A percentile compares a stretch with the other conserved stretches of the same genome.
phyloP scores from a whole-genome alignment of 345 rosid genomes.

The Isatis tinctoria region DNA sequence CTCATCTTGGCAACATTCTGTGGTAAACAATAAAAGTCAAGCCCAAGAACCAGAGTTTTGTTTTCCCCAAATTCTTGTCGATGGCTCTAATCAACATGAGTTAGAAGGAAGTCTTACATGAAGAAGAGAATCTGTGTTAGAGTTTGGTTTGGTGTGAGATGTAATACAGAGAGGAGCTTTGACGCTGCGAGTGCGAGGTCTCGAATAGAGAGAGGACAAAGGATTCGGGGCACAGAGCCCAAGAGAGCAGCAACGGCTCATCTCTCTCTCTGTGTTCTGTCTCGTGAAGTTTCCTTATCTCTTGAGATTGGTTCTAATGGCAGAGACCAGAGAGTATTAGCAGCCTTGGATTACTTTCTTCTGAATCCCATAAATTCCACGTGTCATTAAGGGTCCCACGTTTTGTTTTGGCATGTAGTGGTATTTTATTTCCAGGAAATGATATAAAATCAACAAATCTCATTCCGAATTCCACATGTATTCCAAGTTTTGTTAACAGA shows the following conservation, averaged over 20 bases:
- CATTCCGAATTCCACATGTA: neutral
- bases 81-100: neutral
- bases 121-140: conserved; percentile 2
- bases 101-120: conserved; percentile 27
- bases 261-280: conserved; percentile 18
- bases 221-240: conserved; percentile 32
- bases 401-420: neutral
- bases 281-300: conserved; percentile 23
- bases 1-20: conserved; percentile 32
- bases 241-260: conserved; percentile 35
- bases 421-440: neutral
- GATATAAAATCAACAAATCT: neutral
- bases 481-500: neutral
- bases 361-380: neutral
- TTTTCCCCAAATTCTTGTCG: neutral
- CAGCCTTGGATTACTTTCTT: neutral
- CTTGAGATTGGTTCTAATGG: conserved; percentile 22
- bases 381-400: conserved; percentile 1
- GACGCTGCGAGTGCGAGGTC: conserved; percentile 24
- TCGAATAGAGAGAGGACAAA: conserved; percentile 36
- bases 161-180: conserved; percentile 24
- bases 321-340: conserved; percentile 5
- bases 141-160: conserved; percentile 27
- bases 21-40: neutral
- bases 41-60: neutral